Evolutionary conservation across 306 rosid genomes (phyloP), one percentile per base, ranked within the genome.

Genomic region (Malus asiatica): DNA sequence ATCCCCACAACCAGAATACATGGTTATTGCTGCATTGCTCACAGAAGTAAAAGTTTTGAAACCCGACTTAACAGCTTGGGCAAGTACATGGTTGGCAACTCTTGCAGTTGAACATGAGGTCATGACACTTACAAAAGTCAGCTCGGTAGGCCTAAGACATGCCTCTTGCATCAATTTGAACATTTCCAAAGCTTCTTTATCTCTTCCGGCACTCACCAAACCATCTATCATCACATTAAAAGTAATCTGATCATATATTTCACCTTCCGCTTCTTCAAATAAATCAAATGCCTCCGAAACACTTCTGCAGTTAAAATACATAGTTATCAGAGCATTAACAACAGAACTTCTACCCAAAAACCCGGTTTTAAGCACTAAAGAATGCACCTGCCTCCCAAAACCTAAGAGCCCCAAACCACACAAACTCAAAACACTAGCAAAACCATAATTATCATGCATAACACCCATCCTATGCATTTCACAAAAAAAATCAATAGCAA

Each of bases 161-260:
- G 70, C 80, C 76, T 71, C 72, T 71, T 69, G 88, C 96, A 93
- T 93, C 80, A 76, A 85, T 72, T 71, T 78, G 65, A 93, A 89
- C 84, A 87, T 76, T 10, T 22, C 14, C 82, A 89, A 86, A 3
- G 90, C 96, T 63, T 93, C 89, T 57, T 83, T 79, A 52, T 69
- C 79, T 63, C 88, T 86, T 44, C 83, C 88, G 70, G 79, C 18
- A 6, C 78, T 74, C 27, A 62, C 88, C 83, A 93, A 86, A 46
- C 98, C 96, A 76, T 89, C 89, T 23, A 89, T 88, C 93, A 89
- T 88, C 16, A 89, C 94, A 81, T 90, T 90, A 81, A 80, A 90
- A 0, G 95, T 86, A 72, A 93, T 86, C 77, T 79, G 82, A 87
- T 93, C 95, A 60, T 53, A 75, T 13, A 75, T 12, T 9, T 8